Evolutionary conservation across 257 asterid species (phyloP).

Genomic region (Solanum medicagineum): DNA sequence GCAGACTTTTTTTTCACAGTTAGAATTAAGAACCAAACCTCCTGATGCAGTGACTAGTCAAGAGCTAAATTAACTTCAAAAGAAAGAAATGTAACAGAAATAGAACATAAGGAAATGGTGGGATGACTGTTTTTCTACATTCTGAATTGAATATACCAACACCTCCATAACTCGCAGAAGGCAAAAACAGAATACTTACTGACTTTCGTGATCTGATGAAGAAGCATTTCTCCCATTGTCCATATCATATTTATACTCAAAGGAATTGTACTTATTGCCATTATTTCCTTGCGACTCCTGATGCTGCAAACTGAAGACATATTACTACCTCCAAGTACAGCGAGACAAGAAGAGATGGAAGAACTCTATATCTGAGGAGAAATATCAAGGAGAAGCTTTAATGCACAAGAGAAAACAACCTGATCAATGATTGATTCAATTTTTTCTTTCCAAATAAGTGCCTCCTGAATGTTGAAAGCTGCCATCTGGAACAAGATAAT

Average conservation of each 20-base stretch:
- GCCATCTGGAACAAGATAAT: constrained; percentile 65
- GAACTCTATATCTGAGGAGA: background rate
- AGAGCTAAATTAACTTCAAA: background rate
- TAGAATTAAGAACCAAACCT: background rate
- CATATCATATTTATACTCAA: constrained; percentile 69
- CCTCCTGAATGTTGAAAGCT: constrained; percentile 94
- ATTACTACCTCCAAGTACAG: background rate
- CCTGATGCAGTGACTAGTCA: background rate
- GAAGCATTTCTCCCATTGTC: constrained; percentile 61
- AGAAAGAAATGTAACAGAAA: background rate
- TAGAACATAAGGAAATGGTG: background rate
- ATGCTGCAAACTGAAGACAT: constrained; percentile 48
- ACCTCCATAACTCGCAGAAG: background rate
- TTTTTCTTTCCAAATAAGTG: constrained; percentile 77
- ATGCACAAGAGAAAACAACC: constrained; percentile 25
- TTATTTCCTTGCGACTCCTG: constrained; percentile 52
- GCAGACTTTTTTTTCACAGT: background rate
- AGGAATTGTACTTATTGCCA: constrained; percentile 56
- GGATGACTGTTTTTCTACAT: background rate
- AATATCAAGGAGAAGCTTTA: background rate
- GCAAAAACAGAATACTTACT: constrained; percentile 41
- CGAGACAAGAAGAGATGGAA: background rate
- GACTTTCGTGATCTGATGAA: constrained; percentile 85
- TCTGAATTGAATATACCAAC: background rate
- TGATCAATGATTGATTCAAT: constrained; percentile 82